Percentiles rank a stretch among this genome's conserved stretches.
phyloP scores from a whole-genome alignment of 441 rosid genomes.

The Brassica balearica region DNA sequence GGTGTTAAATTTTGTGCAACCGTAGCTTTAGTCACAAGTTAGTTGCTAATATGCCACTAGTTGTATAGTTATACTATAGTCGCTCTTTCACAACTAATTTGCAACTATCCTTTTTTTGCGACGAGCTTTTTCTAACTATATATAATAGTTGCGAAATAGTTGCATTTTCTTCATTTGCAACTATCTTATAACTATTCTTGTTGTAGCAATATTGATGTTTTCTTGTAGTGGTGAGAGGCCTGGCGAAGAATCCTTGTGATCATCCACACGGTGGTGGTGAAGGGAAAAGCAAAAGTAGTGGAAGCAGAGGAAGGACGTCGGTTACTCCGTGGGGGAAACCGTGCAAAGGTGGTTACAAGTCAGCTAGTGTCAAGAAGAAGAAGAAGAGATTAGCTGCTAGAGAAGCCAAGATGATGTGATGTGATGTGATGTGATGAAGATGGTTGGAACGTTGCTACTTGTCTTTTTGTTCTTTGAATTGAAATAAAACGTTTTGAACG shows the following conservation, averaged over 20 bases:
- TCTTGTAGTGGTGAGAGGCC: no score
- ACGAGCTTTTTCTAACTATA: no score
- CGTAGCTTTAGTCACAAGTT: no score
- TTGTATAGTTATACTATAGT: no score
- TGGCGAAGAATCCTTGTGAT: constrained; percentile 90
- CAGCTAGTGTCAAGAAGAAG: constrained; percentile 65
- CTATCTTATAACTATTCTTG: no score
- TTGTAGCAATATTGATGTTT: no score
- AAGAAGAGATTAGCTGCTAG: constrained; percentile 47
- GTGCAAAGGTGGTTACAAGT: constrained; percentile 75
- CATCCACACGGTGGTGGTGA: constrained; percentile 99
- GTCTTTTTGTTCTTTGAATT: background rate
- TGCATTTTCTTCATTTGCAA: no score
- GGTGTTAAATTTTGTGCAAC: no score
- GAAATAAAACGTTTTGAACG: constrained; percentile 22
- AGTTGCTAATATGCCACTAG: no score
- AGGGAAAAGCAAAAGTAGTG: constrained; percentile 93
- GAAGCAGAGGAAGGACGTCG: constrained; percentile 67
- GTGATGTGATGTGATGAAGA: constrained; percentile 13
- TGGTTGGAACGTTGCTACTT: background rate
- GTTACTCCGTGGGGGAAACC: constrained; percentile 90
- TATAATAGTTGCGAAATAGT: no score
- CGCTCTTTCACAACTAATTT: no score
- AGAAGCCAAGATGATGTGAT: constrained; percentile 35
- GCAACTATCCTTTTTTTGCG: no score